Percentiles rank a stretch among this genome's conserved stretches.
These are phyloP conservation scores for Solanum sejunctum DNA, from an alignment of 257 asterid genomes.

Conservation along the genomic window DNA sequence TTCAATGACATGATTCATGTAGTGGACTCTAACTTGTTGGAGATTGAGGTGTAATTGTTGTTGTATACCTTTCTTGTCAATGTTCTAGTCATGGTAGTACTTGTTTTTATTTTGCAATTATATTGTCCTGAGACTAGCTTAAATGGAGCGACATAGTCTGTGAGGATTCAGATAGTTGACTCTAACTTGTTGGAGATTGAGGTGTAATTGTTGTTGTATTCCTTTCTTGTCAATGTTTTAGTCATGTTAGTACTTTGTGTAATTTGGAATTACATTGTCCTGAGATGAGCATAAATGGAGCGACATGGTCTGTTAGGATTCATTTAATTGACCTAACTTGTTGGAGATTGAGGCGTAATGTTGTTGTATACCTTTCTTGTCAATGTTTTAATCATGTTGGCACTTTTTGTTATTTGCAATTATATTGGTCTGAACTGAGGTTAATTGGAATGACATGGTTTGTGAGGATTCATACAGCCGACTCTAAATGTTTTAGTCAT, in stretches of 20 bases:
- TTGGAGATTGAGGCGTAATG: neutral
- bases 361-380: neutral
- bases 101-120: neutral
- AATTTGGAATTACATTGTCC: neutral
- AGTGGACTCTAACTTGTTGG: neutral
- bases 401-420: neutral
- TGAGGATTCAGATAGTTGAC: neutral
- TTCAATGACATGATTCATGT: neutral
- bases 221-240: neutral
- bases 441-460: neutral
- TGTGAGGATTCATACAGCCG: neutral
- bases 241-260: neutral
- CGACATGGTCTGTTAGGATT: neutral
- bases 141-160: neutral
- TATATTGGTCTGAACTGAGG: neutral
- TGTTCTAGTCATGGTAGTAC: neutral
- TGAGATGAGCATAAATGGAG: neutral
- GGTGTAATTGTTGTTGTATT: neutral
- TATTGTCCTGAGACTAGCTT: neutral
- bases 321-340: neutral
- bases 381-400: neutral
- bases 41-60: neutral
- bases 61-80: neutral
- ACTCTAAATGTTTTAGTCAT: neutral
- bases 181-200: neutral